These are phyloP conservation scores for Gossypium davidsonii DNA, from an alignment of 441 rosid species.

Conservation along the genomic window DNA sequence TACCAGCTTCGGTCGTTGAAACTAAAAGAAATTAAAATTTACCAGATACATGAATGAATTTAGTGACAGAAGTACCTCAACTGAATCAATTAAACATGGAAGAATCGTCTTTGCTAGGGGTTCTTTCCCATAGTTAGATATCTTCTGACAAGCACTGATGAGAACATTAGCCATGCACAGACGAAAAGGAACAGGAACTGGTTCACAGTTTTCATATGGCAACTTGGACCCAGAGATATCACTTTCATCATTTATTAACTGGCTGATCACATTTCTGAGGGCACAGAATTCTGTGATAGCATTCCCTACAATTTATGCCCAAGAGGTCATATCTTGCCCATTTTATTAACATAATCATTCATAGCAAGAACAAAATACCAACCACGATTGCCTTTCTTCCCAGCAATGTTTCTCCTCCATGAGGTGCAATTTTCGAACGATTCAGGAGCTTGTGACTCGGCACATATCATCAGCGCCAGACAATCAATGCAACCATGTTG, in stretches of 20 bases:
- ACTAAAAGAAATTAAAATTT: neutral
- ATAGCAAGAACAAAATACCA: conserved; percentile 20
- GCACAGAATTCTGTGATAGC: conserved; percentile 28
- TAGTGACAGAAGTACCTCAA: conserved; percentile 45
- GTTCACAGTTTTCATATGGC: conserved; percentile 22
- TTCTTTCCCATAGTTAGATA: conserved; percentile 51
- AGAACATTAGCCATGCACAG: conserved; percentile 92
- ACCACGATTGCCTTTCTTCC: conserved; percentile 31
- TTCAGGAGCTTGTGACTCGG: conserved; percentile 55
- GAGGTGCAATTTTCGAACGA: conserved; percentile 28
- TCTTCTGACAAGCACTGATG: conserved; percentile 80
- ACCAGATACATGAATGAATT: neutral
- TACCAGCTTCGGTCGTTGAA: neutral
- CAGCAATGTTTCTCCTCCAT: conserved; percentile 20
- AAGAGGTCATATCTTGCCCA: conserved; percentile 15
- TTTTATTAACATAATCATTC: conserved; percentile 6
- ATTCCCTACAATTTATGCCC: conserved; percentile 36
- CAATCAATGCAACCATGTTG: conserved; percentile 95
- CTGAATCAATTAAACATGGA: conserved; percentile 46
- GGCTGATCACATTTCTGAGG: conserved; percentile 44
- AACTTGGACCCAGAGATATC: conserved; percentile 22
- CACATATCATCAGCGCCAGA: conserved; percentile 73
- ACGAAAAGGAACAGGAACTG: conserved; percentile 43
- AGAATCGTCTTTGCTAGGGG: conserved; percentile 47
- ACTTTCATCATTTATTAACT: conserved; percentile 38